Percentiles rank a stretch among this genome's conserved stretches.
phyloP scores from a whole-genome alignment of 371 early-diverging fungal species.

The Sporodiniella umbellata region DNA sequence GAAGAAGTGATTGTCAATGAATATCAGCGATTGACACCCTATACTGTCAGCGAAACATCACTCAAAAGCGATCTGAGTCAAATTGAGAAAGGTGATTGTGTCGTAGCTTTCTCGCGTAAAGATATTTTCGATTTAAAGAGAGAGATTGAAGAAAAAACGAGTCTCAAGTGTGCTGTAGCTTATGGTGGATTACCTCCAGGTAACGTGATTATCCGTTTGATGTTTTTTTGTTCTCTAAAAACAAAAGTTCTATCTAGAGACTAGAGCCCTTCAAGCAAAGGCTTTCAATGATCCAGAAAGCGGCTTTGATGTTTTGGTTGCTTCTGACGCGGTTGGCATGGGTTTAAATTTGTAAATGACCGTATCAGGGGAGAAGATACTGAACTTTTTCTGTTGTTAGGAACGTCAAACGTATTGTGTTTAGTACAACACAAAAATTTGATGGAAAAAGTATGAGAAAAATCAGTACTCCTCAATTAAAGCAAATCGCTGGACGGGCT shows the following conservation, averaged over 20 bases:
- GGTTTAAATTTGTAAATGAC: slow-evolving; percentile 55
- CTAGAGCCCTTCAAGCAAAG: slow-evolving; percentile 71
- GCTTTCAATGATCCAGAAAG: slow-evolving; percentile 86
- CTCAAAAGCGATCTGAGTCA: slow-evolving; percentile 54
- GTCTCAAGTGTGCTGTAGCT: slow-evolving; percentile 83
- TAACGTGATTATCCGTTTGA: slow-evolving; percentile 10
- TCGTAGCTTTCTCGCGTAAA: slow-evolving; percentile 84
- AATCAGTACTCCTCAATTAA: slow-evolving; percentile 74
- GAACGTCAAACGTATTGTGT: slow-evolving; percentile 86
- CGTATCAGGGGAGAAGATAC: not conserved
- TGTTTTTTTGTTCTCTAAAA: not conserved
- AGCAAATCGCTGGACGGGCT: slow-evolving; percentile 96
- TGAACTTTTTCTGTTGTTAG: slow-evolving; percentile 27
- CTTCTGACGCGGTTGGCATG: slow-evolving; percentile 97
- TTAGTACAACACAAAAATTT: slow-evolving; percentile 73
- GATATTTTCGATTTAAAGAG: slow-evolving; percentile 77
- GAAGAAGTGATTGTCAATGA: slow-evolving; percentile 79
- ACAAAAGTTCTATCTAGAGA: not conserved
- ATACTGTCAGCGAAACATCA: slow-evolving; percentile 52
- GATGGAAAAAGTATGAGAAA: slow-evolving; percentile 57
- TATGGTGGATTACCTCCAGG: slow-evolving; percentile 92
- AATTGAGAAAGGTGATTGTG: slow-evolving; percentile 80
- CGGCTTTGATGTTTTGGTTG: slow-evolving; percentile 83
- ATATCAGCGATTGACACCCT: slow-evolving; percentile 78
- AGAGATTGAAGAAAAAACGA: slow-evolving; percentile 73